A percentile compares a stretch with the other conserved stretches of the same genome.
Evolutionary conservation across 148 eudicot genomes (phyloP).

Genomic region (Dysphania ambrosioides): DNA sequence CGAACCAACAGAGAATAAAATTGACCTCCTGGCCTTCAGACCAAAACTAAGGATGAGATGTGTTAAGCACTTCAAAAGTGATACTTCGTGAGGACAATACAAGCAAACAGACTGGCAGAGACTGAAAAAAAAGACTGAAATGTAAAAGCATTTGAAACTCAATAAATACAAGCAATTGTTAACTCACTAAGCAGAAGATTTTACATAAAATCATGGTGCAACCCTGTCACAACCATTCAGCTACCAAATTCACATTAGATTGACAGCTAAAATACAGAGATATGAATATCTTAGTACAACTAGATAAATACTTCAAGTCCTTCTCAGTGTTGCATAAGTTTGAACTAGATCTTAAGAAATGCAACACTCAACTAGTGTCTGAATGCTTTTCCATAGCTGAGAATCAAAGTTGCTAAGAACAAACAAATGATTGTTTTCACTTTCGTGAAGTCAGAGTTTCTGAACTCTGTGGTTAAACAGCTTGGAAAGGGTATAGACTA

Average conservation of each 20-base stretch:
- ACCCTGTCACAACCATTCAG: too few relatives aligned
- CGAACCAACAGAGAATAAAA: background rate
- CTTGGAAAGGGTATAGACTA: background rate
- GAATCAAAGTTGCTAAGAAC: background rate
- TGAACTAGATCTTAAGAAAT: background rate
- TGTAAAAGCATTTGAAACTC: too few relatives aligned
- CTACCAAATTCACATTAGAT: too few relatives aligned
- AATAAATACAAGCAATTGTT: too few relatives aligned
- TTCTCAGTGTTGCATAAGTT: background rate
- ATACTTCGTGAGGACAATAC: too few relatives aligned
- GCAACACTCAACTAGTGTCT: background rate
- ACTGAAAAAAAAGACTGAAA: too few relatives aligned
- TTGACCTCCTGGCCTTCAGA: background rate
- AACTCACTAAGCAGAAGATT: too few relatives aligned
- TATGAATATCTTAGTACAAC: background rate
- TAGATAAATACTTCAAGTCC: background rate
- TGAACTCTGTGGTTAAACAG: background rate
- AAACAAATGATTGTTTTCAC: background rate
- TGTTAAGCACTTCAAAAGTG: too few relatives aligned
- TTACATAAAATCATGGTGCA: too few relatives aligned
- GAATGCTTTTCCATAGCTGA: background rate
- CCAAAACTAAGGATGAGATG: too few relatives aligned
- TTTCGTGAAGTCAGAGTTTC: background rate
- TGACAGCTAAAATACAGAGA: too few relatives aligned
- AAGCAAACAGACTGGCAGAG: too few relatives aligned